Evolutionary conservation across 768 basidiomycete genomes (phyloP), one percentile per base, ranked within the genome.

Genomic region (Tricholoma sp.): DNA sequence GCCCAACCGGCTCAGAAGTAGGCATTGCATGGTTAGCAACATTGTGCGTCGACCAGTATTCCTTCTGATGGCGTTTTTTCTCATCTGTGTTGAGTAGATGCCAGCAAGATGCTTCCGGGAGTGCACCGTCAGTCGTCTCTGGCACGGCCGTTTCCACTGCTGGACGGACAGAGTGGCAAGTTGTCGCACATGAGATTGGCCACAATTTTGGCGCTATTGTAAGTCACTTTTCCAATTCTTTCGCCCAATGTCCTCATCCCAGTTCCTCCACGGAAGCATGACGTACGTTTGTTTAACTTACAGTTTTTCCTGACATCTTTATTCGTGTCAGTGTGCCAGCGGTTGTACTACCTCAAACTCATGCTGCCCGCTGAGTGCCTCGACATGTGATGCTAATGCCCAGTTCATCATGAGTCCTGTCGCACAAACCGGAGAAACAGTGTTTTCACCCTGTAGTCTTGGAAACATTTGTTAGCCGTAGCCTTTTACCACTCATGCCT

Each of bases 161-260:
- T 6, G 85, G 88, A 4, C 76, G 81, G 48, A 85, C 84, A 1
- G 91, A 94, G 67, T 91, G 88, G 86, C 88, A 91, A 68, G 86
- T 91, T 50, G 76, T 91, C 31, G 80, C 89, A 20, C 90, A 93
- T 68, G 90, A 92, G 68, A 89, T 85, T 55, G 89, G 89, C 13
- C 88, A 90, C 69, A 94, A 93, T 65, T 92, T 95, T 70, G 91
- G 93, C 48, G 91, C 91, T 15, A 93, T 93, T 59, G 87, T 89
- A 64, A 71, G 87, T 80, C 5, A 34, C 55, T 11, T 48, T 36
- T 9, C 34, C 52, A 31, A 48, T 42, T 39, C 20, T 57, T 55
- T 29, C 24, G 4, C 34, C 29, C 37, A 44, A 50, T 57, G 11
- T 32, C 45, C 37, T 50, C 44, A 56, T 54, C 48, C 20, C 41